phyloP scores from a whole-genome alignment of 371 early-diverging fungal species.

The Syncephalastrum sp. region DNA sequence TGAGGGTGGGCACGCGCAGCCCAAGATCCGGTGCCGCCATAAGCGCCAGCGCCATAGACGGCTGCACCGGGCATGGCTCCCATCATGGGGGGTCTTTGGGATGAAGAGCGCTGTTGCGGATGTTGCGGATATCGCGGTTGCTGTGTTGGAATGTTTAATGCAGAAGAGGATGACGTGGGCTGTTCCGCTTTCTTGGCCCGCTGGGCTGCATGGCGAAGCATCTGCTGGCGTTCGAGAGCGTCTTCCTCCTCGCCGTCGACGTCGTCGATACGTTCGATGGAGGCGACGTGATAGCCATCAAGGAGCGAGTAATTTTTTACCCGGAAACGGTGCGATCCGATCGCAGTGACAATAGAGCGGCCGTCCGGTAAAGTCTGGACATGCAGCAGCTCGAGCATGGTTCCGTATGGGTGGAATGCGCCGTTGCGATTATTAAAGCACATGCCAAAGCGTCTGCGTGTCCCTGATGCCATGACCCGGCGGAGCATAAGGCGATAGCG shows the following conservation, averaged over 20 bases:
- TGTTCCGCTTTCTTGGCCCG: constrained; percentile 20
- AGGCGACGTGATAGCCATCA: constrained; percentile 42
- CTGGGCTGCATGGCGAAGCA: constrained; percentile 20
- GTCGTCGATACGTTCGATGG: constrained; percentile 50
- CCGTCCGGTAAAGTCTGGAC: constrained; percentile 48
- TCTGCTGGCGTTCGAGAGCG: constrained; percentile 24
- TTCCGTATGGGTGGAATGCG: constrained; percentile 36
- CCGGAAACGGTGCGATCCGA: constrained; percentile 36
- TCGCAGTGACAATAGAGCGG: constrained; percentile 38
- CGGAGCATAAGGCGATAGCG: constrained; percentile 64
- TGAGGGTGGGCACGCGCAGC: constrained; percentile 37
- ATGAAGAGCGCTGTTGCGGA: constrained; percentile 1
- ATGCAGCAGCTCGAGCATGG: constrained; percentile 43
- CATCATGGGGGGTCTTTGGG: constrained; percentile 3
- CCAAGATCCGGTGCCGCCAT: constrained; percentile 24
- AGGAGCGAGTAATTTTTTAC: constrained; percentile 18
- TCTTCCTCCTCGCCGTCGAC: constrained; percentile 27
- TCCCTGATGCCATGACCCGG: constrained; percentile 48
- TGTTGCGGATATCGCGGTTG: constrained; percentile 10
- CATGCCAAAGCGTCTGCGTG: constrained; percentile 56
- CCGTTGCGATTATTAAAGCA: constrained; percentile 31
- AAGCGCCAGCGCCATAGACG: too few species aligned
- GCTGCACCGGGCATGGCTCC: constrained; percentile 2
- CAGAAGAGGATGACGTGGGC: background rate
- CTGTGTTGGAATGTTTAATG: background rate